phyloP scores from a whole-genome alignment of 2,329 filamentous ascomycete genomes.

The Epicoccum sorghinum region DNA sequence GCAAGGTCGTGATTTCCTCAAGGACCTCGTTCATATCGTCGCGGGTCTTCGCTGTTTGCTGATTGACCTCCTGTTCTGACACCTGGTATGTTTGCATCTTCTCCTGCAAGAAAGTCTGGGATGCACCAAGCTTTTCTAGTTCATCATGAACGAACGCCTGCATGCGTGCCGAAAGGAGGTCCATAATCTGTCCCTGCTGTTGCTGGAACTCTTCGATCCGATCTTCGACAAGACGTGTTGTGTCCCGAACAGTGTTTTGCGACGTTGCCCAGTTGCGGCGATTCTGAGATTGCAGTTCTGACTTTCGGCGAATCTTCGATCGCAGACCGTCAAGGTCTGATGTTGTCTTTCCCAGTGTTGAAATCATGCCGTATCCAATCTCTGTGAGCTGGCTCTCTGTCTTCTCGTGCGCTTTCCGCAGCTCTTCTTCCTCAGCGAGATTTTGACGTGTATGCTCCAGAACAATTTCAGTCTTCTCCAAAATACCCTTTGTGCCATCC shows the following conservation, averaged over 20 bases:
- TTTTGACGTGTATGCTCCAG: constrained; percentile 76
- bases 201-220: constrained; percentile 74
- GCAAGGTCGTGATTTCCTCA: constrained; percentile 87
- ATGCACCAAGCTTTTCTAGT: constrained; percentile 70
- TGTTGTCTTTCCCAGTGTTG: constrained; percentile 78
- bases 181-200: constrained; percentile 75
- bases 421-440: constrained; percentile 77
- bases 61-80: constrained; percentile 71
- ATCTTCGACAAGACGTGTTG: constrained; percentile 77
- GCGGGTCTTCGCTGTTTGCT: constrained; percentile 71
- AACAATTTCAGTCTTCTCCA: constrained; percentile 88
- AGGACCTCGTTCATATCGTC: constrained; percentile 90
- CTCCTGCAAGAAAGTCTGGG: constrained; percentile 72
- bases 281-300: constrained; percentile 81
- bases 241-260: constrained; percentile 74
- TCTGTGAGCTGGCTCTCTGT: constrained; percentile 79
- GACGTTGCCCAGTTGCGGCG: constrained; percentile 78
- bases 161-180: constrained; percentile 73
- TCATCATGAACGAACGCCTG: constrained; percentile 77
- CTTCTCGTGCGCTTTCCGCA: constrained; percentile 82
- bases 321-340: constrained; percentile 80
- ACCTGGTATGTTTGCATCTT: constrained; percentile 71
- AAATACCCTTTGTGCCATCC: constrained; percentile 78
- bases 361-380: constrained; percentile 77
- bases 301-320: constrained; percentile 84